Percentiles rank a stretch among this genome's conserved stretches.
Conservation (phyloP, 192 early-diverging fungal genomes). For the Backusella westeae region DNA sequence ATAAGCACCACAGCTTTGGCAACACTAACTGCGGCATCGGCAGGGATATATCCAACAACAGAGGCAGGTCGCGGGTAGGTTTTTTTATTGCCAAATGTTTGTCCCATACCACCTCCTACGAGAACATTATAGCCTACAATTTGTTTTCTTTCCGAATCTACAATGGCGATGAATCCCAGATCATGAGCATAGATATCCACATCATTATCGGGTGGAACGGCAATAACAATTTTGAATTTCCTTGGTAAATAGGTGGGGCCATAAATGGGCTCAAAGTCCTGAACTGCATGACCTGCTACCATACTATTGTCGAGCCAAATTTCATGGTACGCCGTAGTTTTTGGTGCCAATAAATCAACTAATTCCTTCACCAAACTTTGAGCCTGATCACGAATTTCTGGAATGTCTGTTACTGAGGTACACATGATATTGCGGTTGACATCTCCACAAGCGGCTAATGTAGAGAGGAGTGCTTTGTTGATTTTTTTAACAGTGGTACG, state of each 20-base stretch:
- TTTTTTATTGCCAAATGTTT: constrained; percentile 96
- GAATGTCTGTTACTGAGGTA: constrained; percentile 78
- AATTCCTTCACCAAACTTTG: constrained; percentile 66
- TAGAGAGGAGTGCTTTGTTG: constrained; percentile 86
- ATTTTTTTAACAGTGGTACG: constrained; percentile 86
- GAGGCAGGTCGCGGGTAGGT: constrained; percentile 87
- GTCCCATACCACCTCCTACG: constrained; percentile 97
- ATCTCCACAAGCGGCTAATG: constrained; percentile 94
- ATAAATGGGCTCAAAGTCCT: constrained; percentile 90
- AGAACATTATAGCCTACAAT: constrained; percentile 91
- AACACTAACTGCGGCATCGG: constrained; percentile 74
- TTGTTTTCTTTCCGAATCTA: constrained; percentile 57
- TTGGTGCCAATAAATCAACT: constrained; percentile 75
- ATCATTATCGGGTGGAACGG: constrained; percentile 94
- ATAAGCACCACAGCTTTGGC: constrained; percentile 86
- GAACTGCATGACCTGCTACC: constrained; percentile 73
- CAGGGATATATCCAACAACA: constrained; percentile 74
- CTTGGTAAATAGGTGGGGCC: constrained; percentile 90
- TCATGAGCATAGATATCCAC: constrained; percentile 96
- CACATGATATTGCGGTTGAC: constrained; percentile 97
- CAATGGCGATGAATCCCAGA: constrained; percentile 88
- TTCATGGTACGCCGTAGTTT: constrained; percentile 92
- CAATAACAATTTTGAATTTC: constrained; percentile 93
- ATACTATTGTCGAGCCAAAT: constrained; percentile 93
- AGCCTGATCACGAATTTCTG: constrained; percentile 77